phyloP scores from a whole-genome alignment of 805 yeast species.

The Kodamaea nitidulidarum region DNA sequence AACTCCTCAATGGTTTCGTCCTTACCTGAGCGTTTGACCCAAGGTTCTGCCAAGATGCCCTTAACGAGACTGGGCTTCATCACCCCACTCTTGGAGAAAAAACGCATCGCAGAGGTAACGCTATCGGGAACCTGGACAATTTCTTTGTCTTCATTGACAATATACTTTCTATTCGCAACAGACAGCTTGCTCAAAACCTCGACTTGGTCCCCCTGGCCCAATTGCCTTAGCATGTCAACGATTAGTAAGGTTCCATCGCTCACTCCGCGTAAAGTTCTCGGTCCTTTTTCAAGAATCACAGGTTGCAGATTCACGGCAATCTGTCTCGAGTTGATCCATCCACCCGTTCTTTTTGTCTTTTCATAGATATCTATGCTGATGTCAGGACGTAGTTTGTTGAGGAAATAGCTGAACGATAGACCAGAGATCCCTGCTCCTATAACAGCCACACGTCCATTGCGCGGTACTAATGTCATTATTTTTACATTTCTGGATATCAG shows the following conservation, averaged over 20 bases:
- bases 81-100: slow-evolving; percentile 39
- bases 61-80: slow-evolving; percentile 37
- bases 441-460: slow-evolving; percentile 50
- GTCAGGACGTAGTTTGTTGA: slow-evolving; percentile 74
- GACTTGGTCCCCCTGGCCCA: slow-evolving; percentile 48
- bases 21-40: slow-evolving; percentile 23
- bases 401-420: slow-evolving; percentile 64
- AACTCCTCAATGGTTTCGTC: slow-evolving; percentile 77
- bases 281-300: slow-evolving; percentile 73
- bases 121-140: slow-evolving; percentile 55
- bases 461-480: not conserved
- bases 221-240: slow-evolving; percentile 51
- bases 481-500: not conserved
- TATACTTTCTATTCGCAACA: slow-evolving; percentile 67
- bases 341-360: slow-evolving; percentile 55
- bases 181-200: slow-evolving; percentile 56
- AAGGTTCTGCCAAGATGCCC: slow-evolving; percentile 51
- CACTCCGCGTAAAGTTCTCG: slow-evolving; percentile 81
- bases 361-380: slow-evolving; percentile 62
- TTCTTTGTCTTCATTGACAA: slow-evolving; percentile 45
- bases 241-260: slow-evolving; percentile 73
- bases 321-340: slow-evolving; percentile 63
- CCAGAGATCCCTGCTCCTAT: slow-evolving; percentile 92
- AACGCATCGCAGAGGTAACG: slow-evolving; percentile 22
- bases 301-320: slow-evolving; percentile 22